Evolutionary conservation across 2,329 filamentous ascomycete species (phyloP), one percentile per base, ranked within the genome.

Genomic region (Triangularia setosa): DNA sequence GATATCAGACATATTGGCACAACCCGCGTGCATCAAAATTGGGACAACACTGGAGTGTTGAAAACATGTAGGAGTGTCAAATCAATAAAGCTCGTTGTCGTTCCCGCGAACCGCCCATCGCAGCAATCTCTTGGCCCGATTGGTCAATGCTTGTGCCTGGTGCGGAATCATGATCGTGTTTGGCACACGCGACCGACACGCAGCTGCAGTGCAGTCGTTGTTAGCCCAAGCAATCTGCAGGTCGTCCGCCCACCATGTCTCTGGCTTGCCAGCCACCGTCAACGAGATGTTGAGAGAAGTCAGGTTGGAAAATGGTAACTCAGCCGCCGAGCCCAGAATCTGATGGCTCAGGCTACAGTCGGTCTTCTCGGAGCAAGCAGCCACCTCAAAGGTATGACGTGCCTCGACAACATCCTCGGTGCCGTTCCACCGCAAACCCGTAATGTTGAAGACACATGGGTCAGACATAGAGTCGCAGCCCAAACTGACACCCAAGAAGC

Each of bases 201-300:
- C 48, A 7, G 77, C 76, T 11, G 73, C 71, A 8, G 72, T 66
- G 67, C 79, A 82, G 54, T 69, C 73, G 62, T 78, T 76, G 69
- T 82, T 73, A 33, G 72, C 76, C 80, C 80, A 82, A 6, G 76
- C 75, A 64, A 82, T 69, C 4, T 73, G 65, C 25, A 82, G 62
- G 68, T 83, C 77, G 67, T 83, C 80, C 58, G 77, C 77, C 79
- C 79, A 83, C 79, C 80, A 82, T 9, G 72, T 73, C 63, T 72
- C 74, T n/a, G 75, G 70, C 33, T 75, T 63, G 3, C 70, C 72
- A n/a, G 71, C 71, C n/a, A 75, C 75, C n/a, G 74, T 76, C 12
- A 78, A 70, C n/a, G 77, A 75, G 52, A 82, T 72, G 8, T 74
- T 74, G 69, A 83, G 65, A 2, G 76, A 75, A 1, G 70, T 76